Conservation (phyloP, 306 rosid species). For the Prosopis cineraria region DNA sequence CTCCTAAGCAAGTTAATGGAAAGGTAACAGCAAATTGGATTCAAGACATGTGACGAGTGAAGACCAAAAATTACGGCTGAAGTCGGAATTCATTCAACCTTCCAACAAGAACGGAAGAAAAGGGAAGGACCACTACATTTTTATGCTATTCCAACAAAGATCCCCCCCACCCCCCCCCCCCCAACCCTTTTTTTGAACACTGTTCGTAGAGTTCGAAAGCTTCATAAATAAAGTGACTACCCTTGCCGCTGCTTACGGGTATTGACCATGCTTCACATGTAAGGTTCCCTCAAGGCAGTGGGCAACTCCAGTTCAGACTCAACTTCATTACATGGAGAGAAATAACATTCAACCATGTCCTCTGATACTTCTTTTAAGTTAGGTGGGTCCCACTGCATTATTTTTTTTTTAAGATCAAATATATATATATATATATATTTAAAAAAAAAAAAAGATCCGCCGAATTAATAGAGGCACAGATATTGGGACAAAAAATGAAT, state of each 20-base stretch:
- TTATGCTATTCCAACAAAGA: constrained; percentile 35
- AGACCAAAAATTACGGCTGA: not conserved
- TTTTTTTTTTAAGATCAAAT: constrained; percentile 19
- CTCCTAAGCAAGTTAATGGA: not conserved
- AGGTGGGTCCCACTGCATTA: constrained; percentile 93
- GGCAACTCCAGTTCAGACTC: constrained; percentile 78
- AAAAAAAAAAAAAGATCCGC: not conserved
- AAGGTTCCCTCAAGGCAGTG: constrained; percentile 76
- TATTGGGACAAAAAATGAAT: constrained; percentile 27
- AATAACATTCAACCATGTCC: constrained; percentile 79
- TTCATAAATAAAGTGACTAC: constrained; percentile 30
- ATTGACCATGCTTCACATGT: constrained; percentile 46
- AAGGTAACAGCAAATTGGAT: not conserved
- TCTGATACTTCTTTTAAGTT: constrained; percentile 66
- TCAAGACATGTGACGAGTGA: not conserved
- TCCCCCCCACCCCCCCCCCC: not conserved
- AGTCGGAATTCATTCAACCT: constrained; percentile 3
- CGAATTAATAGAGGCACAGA: not conserved
- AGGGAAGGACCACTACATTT: constrained; percentile 15
- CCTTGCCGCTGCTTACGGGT: constrained; percentile 26
- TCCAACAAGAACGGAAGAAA: not conserved
- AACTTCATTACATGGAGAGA: constrained; percentile 57
- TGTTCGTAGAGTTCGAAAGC: constrained; percentile 9
- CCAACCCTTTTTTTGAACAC: not conserved
- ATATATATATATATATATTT: too few species aligned